phyloP scores from a whole-genome alignment of 768 basidiomycete species.

The Mycena indigotica region DNA sequence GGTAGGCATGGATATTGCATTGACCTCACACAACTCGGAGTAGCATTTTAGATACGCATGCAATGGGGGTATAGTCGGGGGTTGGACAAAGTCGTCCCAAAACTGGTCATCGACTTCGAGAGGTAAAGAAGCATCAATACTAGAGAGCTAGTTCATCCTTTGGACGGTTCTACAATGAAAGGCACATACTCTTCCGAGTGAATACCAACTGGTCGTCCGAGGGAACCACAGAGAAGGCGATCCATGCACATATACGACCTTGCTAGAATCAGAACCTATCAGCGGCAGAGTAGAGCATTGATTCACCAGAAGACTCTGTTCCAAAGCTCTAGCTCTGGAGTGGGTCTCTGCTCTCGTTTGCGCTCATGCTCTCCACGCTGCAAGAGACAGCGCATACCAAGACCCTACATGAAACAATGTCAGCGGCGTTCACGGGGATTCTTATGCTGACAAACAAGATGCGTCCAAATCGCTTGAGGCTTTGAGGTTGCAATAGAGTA shows the following conservation, averaged over 20 bases:
- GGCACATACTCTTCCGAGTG: background rate
- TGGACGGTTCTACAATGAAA: too few species aligned
- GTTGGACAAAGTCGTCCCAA: background rate
- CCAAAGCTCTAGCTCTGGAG: background rate
- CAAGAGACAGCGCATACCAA: background rate
- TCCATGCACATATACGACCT: background rate
- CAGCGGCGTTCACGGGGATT: background rate
- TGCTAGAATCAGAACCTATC: background rate
- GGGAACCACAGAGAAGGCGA: background rate
- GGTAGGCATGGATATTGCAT: background rate
- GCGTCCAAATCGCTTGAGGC: background rate
- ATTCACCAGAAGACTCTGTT: background rate
- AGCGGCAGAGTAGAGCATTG: background rate
- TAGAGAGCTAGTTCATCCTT: too few species aligned
- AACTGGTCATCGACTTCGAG: slow-evolving; percentile 2
- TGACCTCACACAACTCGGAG: background rate
- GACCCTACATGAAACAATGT: background rate
- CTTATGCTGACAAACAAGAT: background rate
- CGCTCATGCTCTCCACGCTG: background rate
- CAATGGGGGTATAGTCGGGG: background rate
- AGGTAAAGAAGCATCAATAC: background rate
- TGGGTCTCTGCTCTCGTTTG: background rate
- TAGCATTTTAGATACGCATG: background rate
- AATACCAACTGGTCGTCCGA: background rate
- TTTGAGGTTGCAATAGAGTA: background rate